Evolutionary conservation across 352 stramenopile genomes (phyloP).

Genomic region (Phytophthora crassamura): DNA sequence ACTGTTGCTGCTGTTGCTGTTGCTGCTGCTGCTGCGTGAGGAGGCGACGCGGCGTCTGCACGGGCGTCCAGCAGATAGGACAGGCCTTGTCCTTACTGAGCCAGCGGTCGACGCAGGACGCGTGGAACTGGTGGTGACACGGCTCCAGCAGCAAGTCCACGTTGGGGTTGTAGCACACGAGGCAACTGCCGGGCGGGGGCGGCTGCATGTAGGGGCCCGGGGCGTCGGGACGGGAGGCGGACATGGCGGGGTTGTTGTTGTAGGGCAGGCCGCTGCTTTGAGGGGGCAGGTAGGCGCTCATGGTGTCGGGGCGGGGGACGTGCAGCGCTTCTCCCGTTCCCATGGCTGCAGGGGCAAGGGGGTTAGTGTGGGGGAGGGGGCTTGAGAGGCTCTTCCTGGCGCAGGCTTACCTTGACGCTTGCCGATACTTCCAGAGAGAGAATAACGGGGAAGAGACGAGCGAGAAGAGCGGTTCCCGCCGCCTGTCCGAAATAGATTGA

Average conservation of each 20-base stretch:
- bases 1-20: conserved; percentile 17
- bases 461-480: conserved; percentile 30
- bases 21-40: conserved; percentile 32
- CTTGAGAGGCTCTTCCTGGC: too few relatives aligned
- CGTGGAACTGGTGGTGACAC: conserved; percentile 85
- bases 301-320: conserved; percentile 22
- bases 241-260: conserved; percentile 7
- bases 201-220: conserved; percentile 21
- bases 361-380: neutral
- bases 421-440: conserved; percentile 37
- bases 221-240: conserved; percentile 11
- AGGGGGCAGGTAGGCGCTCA: conserved; percentile 33
- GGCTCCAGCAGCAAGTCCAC: conserved; percentile 59
- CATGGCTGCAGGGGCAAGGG: conserved; percentile 17
- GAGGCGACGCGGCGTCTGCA: conserved; percentile 65
- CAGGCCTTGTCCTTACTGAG: conserved; percentile 83
- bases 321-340: conserved; percentile 46
- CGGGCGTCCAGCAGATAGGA: conserved; percentile 75
- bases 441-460: conserved; percentile 42
- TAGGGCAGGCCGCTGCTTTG: conserved; percentile 29
- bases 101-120: conserved; percentile 72
- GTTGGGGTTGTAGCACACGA: conserved; percentile 47
- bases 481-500: conserved; percentile 14
- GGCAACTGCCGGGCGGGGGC: conserved; percentile 32
- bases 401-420: conserved; percentile 21